Evolutionary conservation across 306 rosid species (phyloP), one percentile per base, ranked within the genome.

Genomic region (Castanopsis chinensis): DNA sequence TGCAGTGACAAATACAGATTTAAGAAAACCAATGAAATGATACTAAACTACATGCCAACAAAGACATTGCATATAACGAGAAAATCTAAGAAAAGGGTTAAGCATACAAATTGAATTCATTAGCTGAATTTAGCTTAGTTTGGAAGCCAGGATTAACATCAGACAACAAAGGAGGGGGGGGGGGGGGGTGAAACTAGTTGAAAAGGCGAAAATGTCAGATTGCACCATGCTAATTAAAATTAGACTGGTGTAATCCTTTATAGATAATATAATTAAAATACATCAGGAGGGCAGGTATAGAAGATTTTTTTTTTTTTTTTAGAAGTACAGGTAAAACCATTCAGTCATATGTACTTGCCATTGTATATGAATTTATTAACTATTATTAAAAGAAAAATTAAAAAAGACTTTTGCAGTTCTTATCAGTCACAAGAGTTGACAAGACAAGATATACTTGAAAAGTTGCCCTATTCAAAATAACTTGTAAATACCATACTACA

Each of bases 1-100:
- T 95, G 82, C 82, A 84, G 73, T 52, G 58, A 64, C 69, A 74
- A 72, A 33, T 49, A 56, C 43, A 79, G 71, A 75, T 81, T 45
- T 23, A n/a, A 70, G 19, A 45, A 4, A 60, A 57, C 33, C 18
- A 76, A 21, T 25, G 0, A 73, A 32, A 30, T 21, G 25, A 77
- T 65, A 63, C 17, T 28, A 56, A 54, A 4, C 37, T 9, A 49
- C 20, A 58, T 6, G 55, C 1, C 25, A 53, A 74, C 74, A 60
- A 56, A 78, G 25, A 21, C 1, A 2, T 0, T 20, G 54, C 78
- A n/a, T 64, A 33, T 54, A 49, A 25, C 1, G 4, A 32, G 19
- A n/a, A 56, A 76, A 71, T 37, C 59, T 1, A 61, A 13, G 70
- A 43, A 67, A 54, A 57, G 15, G 28, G 78, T 28, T 55, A 55